Percentiles rank a stretch among this genome's conserved stretches.
Evolutionary conservation across 345 rosid genomes (phyloP).

Genomic region (Angophora floribunda): DNA sequence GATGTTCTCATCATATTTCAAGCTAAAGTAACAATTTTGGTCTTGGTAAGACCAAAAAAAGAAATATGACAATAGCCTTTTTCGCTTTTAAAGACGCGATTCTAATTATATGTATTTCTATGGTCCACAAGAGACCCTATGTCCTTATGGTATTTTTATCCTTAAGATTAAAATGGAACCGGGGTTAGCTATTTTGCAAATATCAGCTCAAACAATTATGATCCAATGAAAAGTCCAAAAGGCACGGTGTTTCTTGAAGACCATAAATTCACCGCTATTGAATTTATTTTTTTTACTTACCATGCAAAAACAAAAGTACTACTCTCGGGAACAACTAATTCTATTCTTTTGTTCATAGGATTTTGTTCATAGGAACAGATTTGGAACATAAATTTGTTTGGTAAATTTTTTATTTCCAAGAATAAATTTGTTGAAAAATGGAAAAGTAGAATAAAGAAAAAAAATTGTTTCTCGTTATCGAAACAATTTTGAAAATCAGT

Average conservation of each 20-base stretch:
- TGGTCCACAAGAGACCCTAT: not conserved
- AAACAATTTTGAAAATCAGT: no score
- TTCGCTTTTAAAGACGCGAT: not conserved
- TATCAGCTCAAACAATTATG: not conserved
- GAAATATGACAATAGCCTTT: no score
- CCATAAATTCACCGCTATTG: not conserved
- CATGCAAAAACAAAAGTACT: not conserved
- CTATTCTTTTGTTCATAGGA: no score
- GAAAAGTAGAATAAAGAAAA: no score
- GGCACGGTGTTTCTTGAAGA: not conserved
- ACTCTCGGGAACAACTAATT: no score
- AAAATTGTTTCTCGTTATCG: no score
- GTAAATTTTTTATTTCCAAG: no score
- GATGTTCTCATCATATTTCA: accelerated
- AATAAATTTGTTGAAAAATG: no score
- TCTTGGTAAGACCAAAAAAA: no score
- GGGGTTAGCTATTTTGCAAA: not conserved
- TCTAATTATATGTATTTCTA: not conserved
- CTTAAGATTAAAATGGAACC: not conserved
- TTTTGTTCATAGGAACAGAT: no score
- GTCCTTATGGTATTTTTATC: not conserved
- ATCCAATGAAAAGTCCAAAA: not conserved
- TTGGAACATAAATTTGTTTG: no score
- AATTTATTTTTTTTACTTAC: not conserved
- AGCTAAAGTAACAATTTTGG: not conserved